Evolutionary conservation across 2,329 filamentous ascomycete genomes (phyloP), one percentile per base, ranked within the genome.

Genomic region (Sphaerulina populicola): DNA sequence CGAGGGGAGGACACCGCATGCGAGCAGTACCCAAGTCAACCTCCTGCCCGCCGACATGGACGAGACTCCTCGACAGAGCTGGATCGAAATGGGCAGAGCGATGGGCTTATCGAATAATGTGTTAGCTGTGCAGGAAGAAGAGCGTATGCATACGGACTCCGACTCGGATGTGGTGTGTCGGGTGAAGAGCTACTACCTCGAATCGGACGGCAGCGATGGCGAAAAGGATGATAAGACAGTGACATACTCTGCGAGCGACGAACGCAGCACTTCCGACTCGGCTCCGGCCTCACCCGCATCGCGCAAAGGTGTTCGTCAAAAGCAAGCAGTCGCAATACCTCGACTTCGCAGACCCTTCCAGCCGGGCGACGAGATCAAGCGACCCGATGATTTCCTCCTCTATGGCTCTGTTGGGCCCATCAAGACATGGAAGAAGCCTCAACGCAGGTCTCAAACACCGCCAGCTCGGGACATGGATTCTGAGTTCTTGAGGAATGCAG

Each of bases 1-100:
- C 50, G 72, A 74, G 57, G 68, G 71, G 4, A 66, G 66, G 21
- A 49, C 46, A n/a, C 39, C 61, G 11, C 64, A 62, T 48, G 60
- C 61, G 12, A 60, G 56, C 40, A 52, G 43, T 9, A 57, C 53
- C 38, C 51, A 54, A 30, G 47, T 55, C 43, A 55, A 36, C 47
- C 58, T 37, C 45, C 55, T 38, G 12, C 41, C 52, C 7, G 11
- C 47, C 12, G 39, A 14, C 3, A n/a, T 36, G 21, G 35, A 50
- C 35, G 41, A 38, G 23, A 54, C 52, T 7, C 52, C 52, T 6
- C 45, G 39, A 27, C 52, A 53, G 43, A 53, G 51, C 31, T 53
- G 46, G 51, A 14, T 47, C 23, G 51, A 53, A 15, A 49, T 38
- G 33, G 47, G 43, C 9, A 27, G 47, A 29, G 46, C 51, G 12